Base-by-base conservation (phyloP, 768 basidiomycete genomes). In the Leccinum disarticulatum region DNA sequence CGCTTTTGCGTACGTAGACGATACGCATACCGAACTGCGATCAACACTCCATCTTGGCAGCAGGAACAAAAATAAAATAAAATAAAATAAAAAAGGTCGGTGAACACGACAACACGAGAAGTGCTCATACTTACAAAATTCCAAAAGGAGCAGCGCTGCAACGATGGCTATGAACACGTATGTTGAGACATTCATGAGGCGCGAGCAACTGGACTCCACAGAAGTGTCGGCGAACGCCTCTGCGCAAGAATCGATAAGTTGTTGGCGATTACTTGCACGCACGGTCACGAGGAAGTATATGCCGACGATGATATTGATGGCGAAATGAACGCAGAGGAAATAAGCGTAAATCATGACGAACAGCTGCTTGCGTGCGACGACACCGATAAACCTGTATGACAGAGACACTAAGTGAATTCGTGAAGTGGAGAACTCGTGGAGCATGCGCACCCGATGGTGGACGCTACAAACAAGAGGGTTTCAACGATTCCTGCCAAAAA, bases 341-440 rank as follows among this genome's bases (percentile, higher is more conserved):
- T 82, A 81, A 10, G 81, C 74, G 65, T 86, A 87, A 52, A 79
- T 77, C 66, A 78, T 79, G 52, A 85, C 77, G 65, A 89, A 85
- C 2, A 76, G 66, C 71, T 84, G 85, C 66, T 87, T 87, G 66
- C 82, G 81, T 43, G 83, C 81, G 56, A 87, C 76, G 1, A 79
- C 80, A n/a, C 87, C 87, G 33, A 86, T 77, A 55, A 89, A 81
- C 19, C 87, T 88, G 66, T 47, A 46, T 33, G 41, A 60, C 55
- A 13, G 43, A 11, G 48, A 28, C 38, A 57, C 31, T 58, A 13
- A 61, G 57, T 19, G 50, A 8, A 15, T 25, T 47, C 11, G 50
- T 22, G 51, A 33, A 6, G 6, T n/a, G 15, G n/a, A 11, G 54
- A 22, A 54, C 25, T n/a, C 11, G 48, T 10, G 22, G 31, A 13